A percentile compares a stretch with the other conserved stretches of the same genome.
phyloP scores from a whole-genome alignment of 2,329 filamentous ascomycete genomes.

The Aspergillus quadricinctus region DNA sequence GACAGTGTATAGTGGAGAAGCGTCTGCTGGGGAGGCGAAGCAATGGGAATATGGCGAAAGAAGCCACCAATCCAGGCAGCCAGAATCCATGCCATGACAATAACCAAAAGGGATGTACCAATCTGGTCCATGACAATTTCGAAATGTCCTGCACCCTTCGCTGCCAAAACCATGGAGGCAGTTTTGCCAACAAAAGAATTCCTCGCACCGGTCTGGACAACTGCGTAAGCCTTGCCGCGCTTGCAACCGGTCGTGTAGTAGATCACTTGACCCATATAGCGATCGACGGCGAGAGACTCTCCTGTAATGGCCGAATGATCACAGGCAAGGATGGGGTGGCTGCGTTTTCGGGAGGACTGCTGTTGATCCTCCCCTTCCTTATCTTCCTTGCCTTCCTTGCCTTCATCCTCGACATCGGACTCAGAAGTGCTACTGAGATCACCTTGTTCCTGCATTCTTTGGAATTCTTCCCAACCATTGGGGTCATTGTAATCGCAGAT shows the following conservation, averaged over 20 bases:
- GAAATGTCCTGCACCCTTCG: slow-evolving; percentile 72
- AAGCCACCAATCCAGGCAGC: slow-evolving; percentile 74
- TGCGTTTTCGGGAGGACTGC: slow-evolving; percentile 39
- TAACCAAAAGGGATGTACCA: slow-evolving; percentile 66
- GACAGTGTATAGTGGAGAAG: slow-evolving; percentile 66
- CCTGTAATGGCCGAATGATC: slow-evolving; percentile 79
- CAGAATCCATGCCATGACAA: slow-evolving; percentile 74
- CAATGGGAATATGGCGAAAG: slow-evolving; percentile 65
- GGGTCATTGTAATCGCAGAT: slow-evolving; percentile 68
- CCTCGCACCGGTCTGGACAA: slow-evolving; percentile 63
- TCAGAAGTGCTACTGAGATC: slow-evolving; percentile 49
- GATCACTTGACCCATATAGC: slow-evolving; percentile 65
- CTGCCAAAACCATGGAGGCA: slow-evolving; percentile 67
- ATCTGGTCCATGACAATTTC: slow-evolving; percentile 81
- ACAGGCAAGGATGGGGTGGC: slow-evolving; percentile 63
- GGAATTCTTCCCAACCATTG: slow-evolving; percentile 64
- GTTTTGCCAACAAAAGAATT: slow-evolving; percentile 74
- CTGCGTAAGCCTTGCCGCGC: slow-evolving; percentile 70
- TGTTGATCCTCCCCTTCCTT: slow-evolving; percentile 38
- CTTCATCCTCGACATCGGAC: slow-evolving; percentile 52
- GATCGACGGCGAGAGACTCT: slow-evolving; percentile 68
- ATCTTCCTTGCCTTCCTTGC: slow-evolving; percentile 46
- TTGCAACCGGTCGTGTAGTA: slow-evolving; percentile 81
- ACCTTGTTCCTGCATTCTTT: slow-evolving; percentile 60
- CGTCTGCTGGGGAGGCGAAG: slow-evolving; percentile 53